phyloP scores from a whole-genome alignment of 768 basidiomycete species.

The Vararia minispora region DNA sequence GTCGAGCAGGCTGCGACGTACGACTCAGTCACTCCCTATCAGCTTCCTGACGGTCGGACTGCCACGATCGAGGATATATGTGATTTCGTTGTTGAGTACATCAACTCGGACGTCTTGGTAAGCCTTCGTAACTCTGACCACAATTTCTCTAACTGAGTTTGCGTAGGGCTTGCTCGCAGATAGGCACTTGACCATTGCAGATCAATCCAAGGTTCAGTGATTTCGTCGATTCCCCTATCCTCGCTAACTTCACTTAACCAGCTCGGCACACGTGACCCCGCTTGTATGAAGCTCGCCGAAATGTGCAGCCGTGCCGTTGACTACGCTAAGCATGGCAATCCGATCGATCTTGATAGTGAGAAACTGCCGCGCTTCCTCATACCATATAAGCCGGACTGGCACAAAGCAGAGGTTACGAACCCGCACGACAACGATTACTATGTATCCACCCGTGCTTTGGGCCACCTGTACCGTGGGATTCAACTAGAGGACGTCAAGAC shows the following conservation, averaged over 20 bases:
- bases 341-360: slow-evolving; percentile 36
- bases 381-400: slow-evolving; percentile 71
- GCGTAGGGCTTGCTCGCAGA: slow-evolving; percentile 57
- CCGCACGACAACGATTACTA: slow-evolving; percentile 59
- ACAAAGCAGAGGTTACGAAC: slow-evolving; percentile 28
- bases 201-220: slow-evolving; percentile 52
- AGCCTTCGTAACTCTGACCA: too few species aligned
- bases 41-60: slow-evolving; percentile 21
- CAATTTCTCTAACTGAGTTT: too few species aligned
- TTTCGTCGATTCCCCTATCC: not conserved
- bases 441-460: slow-evolving; percentile 57
- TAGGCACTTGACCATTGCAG: slow-evolving; percentile 60
- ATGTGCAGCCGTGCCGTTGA: slow-evolving; percentile 65
- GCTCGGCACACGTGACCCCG: slow-evolving; percentile 49
- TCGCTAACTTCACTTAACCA: slow-evolving; percentile 16
- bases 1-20: slow-evolving; percentile 45
- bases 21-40: slow-evolving; percentile 17
- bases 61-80: slow-evolving; percentile 62
- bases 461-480: slow-evolving; percentile 58
- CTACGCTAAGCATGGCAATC: slow-evolving; percentile 68
- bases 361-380: slow-evolving; percentile 45
- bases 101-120: slow-evolving; percentile 74
- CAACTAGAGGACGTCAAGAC: slow-evolving; percentile 28
- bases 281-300: slow-evolving; percentile 47
- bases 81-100: slow-evolving; percentile 75